Evolutionary conservation across 805 yeast genomes (phyloP).

Genomic region (Komagataella populi): DNA sequence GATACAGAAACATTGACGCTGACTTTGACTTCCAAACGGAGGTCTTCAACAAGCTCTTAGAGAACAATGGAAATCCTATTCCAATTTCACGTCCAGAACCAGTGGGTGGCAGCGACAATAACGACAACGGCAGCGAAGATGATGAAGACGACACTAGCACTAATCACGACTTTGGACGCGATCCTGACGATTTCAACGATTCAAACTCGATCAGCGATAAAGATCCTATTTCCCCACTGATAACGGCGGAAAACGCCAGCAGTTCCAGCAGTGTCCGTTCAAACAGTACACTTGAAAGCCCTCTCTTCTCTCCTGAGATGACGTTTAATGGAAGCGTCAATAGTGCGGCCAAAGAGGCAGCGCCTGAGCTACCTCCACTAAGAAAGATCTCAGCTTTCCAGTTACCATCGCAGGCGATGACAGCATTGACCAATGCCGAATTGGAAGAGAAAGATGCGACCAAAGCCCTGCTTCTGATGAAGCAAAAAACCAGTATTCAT

Average conservation of each 20-base stretch:
- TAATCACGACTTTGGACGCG: not conserved
- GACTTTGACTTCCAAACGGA: conserved; percentile 35
- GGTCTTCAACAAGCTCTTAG: conserved; percentile 15
- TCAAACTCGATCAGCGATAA: not conserved
- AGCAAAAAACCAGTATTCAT: conserved; percentile 3
- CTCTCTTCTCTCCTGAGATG: not conserved
- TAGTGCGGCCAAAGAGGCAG: not conserved
- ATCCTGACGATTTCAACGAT: not conserved
- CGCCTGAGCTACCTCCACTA: not conserved
- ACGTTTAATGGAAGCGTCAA: not conserved
- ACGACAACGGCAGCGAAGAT: not conserved
- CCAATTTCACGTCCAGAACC: conserved; percentile 2
- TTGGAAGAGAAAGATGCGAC: conserved; percentile 1
- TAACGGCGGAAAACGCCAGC: not conserved
- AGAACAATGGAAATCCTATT: conserved; percentile 17
- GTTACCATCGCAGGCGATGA: not conserved
- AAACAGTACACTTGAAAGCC: not conserved
- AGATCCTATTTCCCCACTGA: not conserved
- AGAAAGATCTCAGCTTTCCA: not conserved
- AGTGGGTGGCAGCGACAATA: not conserved
- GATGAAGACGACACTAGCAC: not conserved
- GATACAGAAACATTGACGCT: conserved; percentile 42
- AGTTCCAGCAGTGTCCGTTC: not conserved
- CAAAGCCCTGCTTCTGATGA: conserved; percentile 3
- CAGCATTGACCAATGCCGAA: not conserved